Percentiles rank a stretch among this genome's conserved stretches.
phyloP scores from a whole-genome alignment of 2,329 filamentous ascomycete species.

The Simplicillium sp. region DNA sequence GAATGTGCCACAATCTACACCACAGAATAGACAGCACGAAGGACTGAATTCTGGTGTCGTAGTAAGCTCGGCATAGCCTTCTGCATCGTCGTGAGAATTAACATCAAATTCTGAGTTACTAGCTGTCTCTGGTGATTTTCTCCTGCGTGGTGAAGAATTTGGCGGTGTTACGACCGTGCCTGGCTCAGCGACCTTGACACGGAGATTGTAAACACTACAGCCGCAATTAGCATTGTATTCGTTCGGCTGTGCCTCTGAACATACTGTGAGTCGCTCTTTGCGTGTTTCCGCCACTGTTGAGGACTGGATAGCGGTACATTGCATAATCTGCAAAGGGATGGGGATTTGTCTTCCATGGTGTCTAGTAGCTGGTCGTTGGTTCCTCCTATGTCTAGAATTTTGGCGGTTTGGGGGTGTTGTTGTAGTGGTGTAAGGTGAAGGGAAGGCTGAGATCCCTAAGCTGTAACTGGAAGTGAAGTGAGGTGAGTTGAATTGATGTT shows the following conservation, averaged over 20 bases:
- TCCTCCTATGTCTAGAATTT: constrained; percentile 1
- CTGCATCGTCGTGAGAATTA: neutral
- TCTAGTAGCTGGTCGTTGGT: neutral
- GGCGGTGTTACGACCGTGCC: constrained; percentile 8
- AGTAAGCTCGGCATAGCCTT: neutral
- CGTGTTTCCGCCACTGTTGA: constrained; percentile 11
- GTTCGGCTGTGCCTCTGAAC: neutral
- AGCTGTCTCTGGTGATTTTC: neutral
- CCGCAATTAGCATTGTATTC: neutral
- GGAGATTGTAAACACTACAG: constrained; percentile 14
- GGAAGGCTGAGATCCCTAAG: no score
- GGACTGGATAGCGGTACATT: constrained; percentile 9
- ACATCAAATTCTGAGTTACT: neutral
- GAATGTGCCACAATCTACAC: constrained; percentile 16
- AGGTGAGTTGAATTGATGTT: no score
- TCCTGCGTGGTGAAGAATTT: constrained; percentile 3
- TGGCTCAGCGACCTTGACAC: constrained; percentile 11
- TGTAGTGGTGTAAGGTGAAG: neutral
- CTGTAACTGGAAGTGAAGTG: no score
- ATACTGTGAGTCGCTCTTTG: constrained; percentile 15
- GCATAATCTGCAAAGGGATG: constrained; percentile 13
- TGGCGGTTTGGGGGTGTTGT: constrained; percentile 2
- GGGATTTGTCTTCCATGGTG: constrained; percentile 8
- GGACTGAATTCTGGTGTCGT: constrained; percentile 14
- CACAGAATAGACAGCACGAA: constrained; percentile 33